Conservation (phyloP, 2,329 filamentous ascomycete species). For the Epicoccum nigrum region DNA sequence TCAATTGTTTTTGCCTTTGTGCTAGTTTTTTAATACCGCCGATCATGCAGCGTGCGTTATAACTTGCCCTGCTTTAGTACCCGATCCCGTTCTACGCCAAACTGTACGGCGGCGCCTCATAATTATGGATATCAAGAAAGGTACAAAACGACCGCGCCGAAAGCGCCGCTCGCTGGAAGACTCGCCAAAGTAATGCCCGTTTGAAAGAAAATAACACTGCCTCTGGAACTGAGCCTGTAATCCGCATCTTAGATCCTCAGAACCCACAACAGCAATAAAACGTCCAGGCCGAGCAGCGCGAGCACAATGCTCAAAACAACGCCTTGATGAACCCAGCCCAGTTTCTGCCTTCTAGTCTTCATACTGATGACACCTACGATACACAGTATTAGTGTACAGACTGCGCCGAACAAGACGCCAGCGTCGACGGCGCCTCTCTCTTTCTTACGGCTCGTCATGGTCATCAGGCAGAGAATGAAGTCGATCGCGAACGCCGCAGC, state of each 20-base stretch:
- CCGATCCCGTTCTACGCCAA: no score
- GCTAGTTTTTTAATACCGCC: no score
- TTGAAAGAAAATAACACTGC: background rate
- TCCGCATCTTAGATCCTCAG: constrained; percentile 20
- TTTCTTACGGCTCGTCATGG: constrained; percentile 70
- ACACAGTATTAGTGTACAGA: constrained; percentile 62
- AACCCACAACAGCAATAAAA: constrained; percentile 41
- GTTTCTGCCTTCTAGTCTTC: constrained; percentile 35
- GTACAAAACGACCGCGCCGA: no score
- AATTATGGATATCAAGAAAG: no score
- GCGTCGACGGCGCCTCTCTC: constrained; percentile 74
- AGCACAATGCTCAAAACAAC: constrained; percentile 33
- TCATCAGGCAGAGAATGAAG: constrained; percentile 67
- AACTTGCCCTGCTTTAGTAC: no score
- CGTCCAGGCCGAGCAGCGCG: constrained; percentile 36
- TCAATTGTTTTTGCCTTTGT: no score
- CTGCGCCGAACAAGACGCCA: constrained; percentile 72
- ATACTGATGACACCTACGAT: constrained; percentile 41
- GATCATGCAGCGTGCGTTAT: no score
- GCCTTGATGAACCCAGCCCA: constrained; percentile 43
- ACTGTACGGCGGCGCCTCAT: no score
- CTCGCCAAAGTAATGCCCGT: background rate
- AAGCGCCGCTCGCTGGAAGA: background rate
- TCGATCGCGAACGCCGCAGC: constrained; percentile 67
- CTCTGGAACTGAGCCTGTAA: background rate